Evolutionary conservation across 371 early-diverging fungal species (phyloP), one percentile per base, ranked within the genome.

Genomic region (Basidiobolus heterosporus): DNA sequence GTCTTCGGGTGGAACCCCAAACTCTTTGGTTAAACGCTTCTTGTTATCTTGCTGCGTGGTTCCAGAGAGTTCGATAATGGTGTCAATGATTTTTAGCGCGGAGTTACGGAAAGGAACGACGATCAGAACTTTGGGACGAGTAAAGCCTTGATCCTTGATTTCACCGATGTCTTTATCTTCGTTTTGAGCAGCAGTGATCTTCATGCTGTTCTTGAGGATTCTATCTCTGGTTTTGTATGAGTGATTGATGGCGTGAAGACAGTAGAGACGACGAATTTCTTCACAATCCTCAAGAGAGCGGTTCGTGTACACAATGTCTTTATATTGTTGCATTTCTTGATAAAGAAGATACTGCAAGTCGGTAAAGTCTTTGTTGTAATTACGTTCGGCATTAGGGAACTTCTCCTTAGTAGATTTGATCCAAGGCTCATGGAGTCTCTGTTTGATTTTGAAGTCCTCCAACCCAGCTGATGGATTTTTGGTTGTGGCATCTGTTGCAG

Each of bases 81-180:
- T 69, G 36, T 85, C 66, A 6, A 95, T 78, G 19, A 94, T 57
- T 38, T 84, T 75, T 38, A 82, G 72, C 0, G 85, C 94, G 0
- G 72, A 62, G 53, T 88, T 86, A 53, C 85, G 75, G 63, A 89
- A 88, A 0, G 98, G 98, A 19, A 85, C 44, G 0, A 98, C 51
- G 46, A 98, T 79, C 51, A 98, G 63, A 1, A 92, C 90, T 47
- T 80, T 83, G 9, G 98, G 91, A 7, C 95, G 70, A 4, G 95
- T 93, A 47, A 88, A 98, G 18, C 94, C 94, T 58, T 91, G 93
- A 56, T 98, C 98, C 14, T 88, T 78, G 30, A 75, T 59, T 48
- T 93, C 95, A 17, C 82, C 59, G 54, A 65, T 41, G 45, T 69
- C 67, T 46, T 53, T 53, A 48, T 62, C 58, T 47, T 69, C 61